These are phyloP conservation scores for Juglanconis sp. DNA, from an alignment of 2,329 filamentous ascomycete genomes.

Conservation along the genomic window DNA sequence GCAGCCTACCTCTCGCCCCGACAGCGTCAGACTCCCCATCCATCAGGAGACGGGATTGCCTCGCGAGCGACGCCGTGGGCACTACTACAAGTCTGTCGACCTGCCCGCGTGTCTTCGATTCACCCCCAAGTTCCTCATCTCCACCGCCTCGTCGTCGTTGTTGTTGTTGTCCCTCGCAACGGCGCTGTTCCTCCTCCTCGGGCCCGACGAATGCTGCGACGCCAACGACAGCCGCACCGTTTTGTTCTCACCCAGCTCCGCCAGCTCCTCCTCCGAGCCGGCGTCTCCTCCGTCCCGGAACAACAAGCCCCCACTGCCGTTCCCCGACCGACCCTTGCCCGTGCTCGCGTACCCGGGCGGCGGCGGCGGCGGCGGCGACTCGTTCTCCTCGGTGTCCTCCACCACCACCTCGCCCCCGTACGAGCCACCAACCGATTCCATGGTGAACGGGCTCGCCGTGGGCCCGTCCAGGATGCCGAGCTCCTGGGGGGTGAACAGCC, in stretches of 20 bases:
- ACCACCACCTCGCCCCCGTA: conserved; percentile 35
- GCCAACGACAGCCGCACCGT: conserved; percentile 7
- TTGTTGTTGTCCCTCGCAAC: conserved; percentile 1
- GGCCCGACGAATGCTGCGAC: not conserved
- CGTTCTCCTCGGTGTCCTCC: conserved; percentile 10
- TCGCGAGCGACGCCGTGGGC: not conserved
- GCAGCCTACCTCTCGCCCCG: too few species aligned
- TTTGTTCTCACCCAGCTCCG: conserved; percentile 32
- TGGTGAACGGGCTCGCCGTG: conserved; percentile 71
- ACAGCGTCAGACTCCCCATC: too few species aligned
- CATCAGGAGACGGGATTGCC: not conserved
- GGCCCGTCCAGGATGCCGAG: conserved; percentile 65
- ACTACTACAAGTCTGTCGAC: not conserved
- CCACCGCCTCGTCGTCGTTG: conserved; percentile 21
- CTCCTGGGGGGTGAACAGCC: conserved; percentile 58
- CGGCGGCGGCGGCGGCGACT: not conserved
- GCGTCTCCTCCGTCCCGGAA: conserved; percentile 12
- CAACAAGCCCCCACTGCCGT: conserved; percentile 7
- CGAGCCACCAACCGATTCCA: conserved; percentile 69
- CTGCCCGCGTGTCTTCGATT: conserved; percentile 18
- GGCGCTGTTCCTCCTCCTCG: conserved; percentile 19
- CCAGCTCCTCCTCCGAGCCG: conserved; percentile 31
- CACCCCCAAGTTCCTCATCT: conserved; percentile 26
- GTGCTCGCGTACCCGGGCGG: not conserved
- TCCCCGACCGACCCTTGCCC: not conserved